Percentiles rank a stretch among this genome's conserved stretches.
phyloP scores from a whole-genome alignment of 2,329 filamentous ascomycete species.

The Colletotrichum zoysiae region DNA sequence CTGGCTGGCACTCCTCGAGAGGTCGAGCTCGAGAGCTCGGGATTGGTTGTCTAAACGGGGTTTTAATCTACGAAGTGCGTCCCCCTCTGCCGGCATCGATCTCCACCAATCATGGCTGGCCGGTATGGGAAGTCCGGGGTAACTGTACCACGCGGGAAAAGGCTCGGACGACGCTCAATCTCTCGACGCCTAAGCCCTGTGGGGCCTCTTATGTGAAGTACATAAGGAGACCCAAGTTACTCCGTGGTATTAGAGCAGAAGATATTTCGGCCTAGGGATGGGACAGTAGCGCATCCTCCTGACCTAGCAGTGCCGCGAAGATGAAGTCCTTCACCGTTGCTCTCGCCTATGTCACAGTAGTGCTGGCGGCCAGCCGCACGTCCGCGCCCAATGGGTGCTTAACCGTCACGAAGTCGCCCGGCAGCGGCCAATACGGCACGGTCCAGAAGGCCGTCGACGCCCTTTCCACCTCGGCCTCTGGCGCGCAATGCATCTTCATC shows the following conservation, averaged over 20 bases:
- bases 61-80: constrained; percentile 20
- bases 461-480: constrained; percentile 63
- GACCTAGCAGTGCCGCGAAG: background rate
- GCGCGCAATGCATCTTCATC: constrained; percentile 72
- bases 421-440: constrained; percentile 44
- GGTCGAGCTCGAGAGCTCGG: constrained; percentile 16
- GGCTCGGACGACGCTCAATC: background rate
- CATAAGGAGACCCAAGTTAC: constrained; percentile 27
- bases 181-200: background rate
- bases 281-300: constrained; percentile 7
- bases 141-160: background rate
- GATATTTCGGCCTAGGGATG: constrained; percentile 5
- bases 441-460: constrained; percentile 68
- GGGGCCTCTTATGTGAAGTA: constrained; percentile 9
- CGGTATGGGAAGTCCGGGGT: background rate
- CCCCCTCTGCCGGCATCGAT: constrained; percentile 9
- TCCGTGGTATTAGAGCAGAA: too few species aligned
- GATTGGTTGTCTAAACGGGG: constrained; percentile 26
- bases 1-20: background rate
- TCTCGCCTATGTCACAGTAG: constrained; percentile 29
- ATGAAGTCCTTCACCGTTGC: constrained; percentile 36
- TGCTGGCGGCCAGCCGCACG: constrained; percentile 47
- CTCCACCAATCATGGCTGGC: constrained; percentile 26
- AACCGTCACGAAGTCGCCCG: constrained; percentile 47
- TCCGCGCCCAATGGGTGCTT: constrained; percentile 49